These are phyloP conservation scores for Mycogone perniciosa DNA, from an alignment of 2,329 filamentous ascomycete species.

Conservation along the genomic window DNA sequence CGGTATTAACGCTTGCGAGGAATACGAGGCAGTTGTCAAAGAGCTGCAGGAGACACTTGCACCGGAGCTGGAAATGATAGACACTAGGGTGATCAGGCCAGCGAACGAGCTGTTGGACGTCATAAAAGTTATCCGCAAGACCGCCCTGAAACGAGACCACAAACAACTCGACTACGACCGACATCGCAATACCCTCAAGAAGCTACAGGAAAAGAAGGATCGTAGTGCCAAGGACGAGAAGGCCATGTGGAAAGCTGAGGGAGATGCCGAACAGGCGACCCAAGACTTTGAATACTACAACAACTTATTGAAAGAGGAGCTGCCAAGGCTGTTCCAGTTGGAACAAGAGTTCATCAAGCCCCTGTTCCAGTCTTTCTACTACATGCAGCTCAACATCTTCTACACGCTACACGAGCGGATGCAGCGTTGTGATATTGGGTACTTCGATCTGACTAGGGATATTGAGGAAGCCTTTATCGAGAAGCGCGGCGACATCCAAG, in stretches of 20 bases:
- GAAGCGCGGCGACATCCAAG: conserved; percentile 84
- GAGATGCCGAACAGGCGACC: conserved; percentile 81
- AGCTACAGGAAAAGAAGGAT: conserved; percentile 96
- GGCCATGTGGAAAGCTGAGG: conserved; percentile 91
- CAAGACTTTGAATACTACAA: conserved; percentile 99
- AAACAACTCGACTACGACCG: conserved; percentile 97
- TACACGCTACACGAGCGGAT: conserved; percentile 98
- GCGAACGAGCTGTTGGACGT: conserved; percentile 91
- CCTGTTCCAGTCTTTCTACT: conserved; percentile 98
- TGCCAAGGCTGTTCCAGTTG: conserved; percentile 83
- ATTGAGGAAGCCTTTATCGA: conserved; percentile 85
- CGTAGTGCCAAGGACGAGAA: conserved; percentile 96
- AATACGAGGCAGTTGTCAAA: conserved; percentile 86
- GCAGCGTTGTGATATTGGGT: conserved; percentile 95
- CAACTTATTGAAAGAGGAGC: conserved; percentile 89
- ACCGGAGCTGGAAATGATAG: conserved; percentile 97
- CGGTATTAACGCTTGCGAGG: conserved; percentile 90
- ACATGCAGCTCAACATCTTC: conserved; percentile 99
- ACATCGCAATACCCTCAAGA: conserved; percentile 76
- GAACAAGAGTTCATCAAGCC: conserved; percentile 94
- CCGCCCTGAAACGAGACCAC: conserved; percentile 83
- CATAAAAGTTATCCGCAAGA: conserved; percentile 91
- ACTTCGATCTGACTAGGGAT: conserved; percentile 87
- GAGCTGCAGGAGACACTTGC: conserved; percentile 83
- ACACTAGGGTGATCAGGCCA: conserved; percentile 81